Base-by-base conservation (phyloP, 2,329 filamentous ascomycete species). In the Clonostachys sp. region DNA sequence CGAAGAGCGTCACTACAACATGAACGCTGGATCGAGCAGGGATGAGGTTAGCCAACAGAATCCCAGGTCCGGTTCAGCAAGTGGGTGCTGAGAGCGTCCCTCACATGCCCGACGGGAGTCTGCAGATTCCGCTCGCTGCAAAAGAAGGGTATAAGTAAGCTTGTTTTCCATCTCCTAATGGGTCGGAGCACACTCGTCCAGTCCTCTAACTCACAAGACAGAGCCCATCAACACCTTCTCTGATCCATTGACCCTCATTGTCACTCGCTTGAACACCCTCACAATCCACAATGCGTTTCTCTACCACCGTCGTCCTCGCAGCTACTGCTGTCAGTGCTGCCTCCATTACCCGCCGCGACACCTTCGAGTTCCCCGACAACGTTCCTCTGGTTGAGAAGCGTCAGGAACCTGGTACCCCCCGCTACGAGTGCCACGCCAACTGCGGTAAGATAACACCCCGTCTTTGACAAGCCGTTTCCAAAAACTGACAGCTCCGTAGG, bases 401-500 rank as follows among this genome's bases (percentile, higher is more conserved):
- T 54, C 67, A 66, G 6, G 50, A 50, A 3, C 60, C 55, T 3
- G 64, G 71, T 30, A 30, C 24, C 24, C 24, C 24, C 6, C 51
- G 61, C 7, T 76, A 71, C 55, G 61, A 75, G 40, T 79, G 75
- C 59, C 74, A 78, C 52, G 66, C 70, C 53, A 70, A 71, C 58
- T 78, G 74, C 61, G 74, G 74, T 76, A 61, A 50, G 24, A 30
- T 9, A 30, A 30, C 24, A 30, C 24, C 24, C 24, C 24, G 68
- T 60, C 5, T 18, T 30, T 34, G 17, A 34, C 20, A 16, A 35
- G 8, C 35, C n/a, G 24, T 39, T 24, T 12, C 14, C 9, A 14
- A 20, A 41, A 7, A 45, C 50, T 48, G n/a, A 47, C 42, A 13
- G 8, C 14, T 6, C 16, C 14, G 17, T 42, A 66, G 64, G 64